Evolutionary conservation across 441 rosid species (phyloP), one percentile per base, ranked within the genome.

Genomic region (Eruca vesicaria): DNA sequence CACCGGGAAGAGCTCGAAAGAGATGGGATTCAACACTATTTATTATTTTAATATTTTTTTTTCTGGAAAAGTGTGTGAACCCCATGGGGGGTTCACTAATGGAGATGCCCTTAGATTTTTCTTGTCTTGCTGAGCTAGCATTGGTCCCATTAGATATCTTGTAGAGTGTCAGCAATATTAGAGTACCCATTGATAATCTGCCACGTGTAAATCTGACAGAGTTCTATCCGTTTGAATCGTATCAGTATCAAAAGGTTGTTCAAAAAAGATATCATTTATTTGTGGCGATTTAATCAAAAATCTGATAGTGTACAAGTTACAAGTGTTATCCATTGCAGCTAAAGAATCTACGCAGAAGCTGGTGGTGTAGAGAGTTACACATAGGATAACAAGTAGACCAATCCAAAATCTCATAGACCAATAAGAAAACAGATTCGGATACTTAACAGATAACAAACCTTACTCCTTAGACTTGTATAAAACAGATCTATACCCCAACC

Each of bases 361-460:
- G 31, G 61, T 77, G 80, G 75, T 35, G 2, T 15, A 76, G 75
- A 76, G 66, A 63, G n/a, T 12, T 53, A 71, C 76, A 65, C 68
- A 16, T 58, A 63, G 60, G 80, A 76, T 12, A 70, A 14, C 32
- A 56, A 32, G 28, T 68, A 5, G 26, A 35, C 68, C 53, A 50
- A 50, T 21, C 53, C 56, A 68, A 64, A 77, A 77, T 77, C 80
- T 71, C 72, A 29, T 1, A 14, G 65, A n/a, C 80, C 76, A 77
- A 77, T 77, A 61, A 77, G 56, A 1, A 64, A 63, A 71, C 15
- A 77, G 76, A 57, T 70, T 45, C 7, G 66, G 76, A 77, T 65
- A 45, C 76, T 76, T 64, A 55, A 26, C 1, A 77, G 72, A 77
- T 77, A 70, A 76, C 72, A 77, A 70, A 71, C 62, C 80, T 71